Evolutionary conservation across 192 early-diverging fungal species (phyloP).

Genomic region (Phlyctochytrium bullatum): DNA sequence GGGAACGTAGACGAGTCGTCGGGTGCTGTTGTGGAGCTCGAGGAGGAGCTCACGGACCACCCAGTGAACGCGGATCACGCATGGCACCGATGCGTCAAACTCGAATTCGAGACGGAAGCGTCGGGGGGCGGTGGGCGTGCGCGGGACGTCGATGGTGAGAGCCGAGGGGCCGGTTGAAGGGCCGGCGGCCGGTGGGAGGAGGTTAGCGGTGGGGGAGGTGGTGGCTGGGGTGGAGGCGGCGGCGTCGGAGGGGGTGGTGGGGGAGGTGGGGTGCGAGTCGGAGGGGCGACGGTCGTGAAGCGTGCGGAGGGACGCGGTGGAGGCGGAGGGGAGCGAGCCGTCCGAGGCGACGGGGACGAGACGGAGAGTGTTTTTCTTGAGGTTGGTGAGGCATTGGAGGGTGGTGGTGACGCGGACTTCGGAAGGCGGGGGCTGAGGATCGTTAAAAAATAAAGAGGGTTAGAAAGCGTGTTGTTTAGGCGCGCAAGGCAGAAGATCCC

Average conservation of each 20-base stretch:
- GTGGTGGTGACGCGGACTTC: slow-evolving; percentile 6
- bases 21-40: not conserved
- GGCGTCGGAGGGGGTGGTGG: not conserved
- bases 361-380: slow-evolving; percentile 13
- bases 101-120: slow-evolving; percentile 15
- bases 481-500: not conserved
- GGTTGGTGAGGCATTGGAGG: slow-evolving; percentile 14
- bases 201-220: not conserved
- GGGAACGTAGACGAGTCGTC: slow-evolving; percentile 2
- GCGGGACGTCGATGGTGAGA: not conserved
- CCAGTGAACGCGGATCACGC: slow-evolving; percentile 17
- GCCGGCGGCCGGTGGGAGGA: not conserved
- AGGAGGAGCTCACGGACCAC: slow-evolving; percentile 10
- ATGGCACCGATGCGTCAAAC: slow-evolving; percentile 15
- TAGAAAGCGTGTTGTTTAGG: not conserved
- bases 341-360: not conserved
- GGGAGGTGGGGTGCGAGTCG: not conserved
- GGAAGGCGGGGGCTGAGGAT: slow-evolving; percentile 6
- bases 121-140: not conserved
- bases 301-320: not conserved
- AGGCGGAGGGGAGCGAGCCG: not conserved
- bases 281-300: too few species aligned
- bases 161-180: not conserved
- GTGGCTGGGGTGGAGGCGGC: not conserved
- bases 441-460: not conserved